Base-by-base conservation (phyloP, 257 asterid genomes). In the Cynanchum wilfordii region DNA sequence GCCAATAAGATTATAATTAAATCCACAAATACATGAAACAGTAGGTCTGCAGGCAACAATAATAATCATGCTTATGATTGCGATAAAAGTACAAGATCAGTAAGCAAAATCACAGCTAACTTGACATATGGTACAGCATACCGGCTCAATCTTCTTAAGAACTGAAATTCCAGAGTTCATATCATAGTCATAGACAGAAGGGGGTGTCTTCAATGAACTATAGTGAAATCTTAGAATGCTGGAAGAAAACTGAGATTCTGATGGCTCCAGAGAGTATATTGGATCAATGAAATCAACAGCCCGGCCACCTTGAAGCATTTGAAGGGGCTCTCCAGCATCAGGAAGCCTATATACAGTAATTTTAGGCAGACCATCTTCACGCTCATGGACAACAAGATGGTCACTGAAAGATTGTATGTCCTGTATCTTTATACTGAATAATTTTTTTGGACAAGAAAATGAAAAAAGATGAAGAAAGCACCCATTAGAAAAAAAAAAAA, bases 111-210 rank as follows among this genome's bases (percentile, higher is more conserved):
- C 10, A 54, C 70, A 5, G 12, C 17, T 50, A 27, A 76, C 44
- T 42, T 25, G 52, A 66, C 15, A 54, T 27, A 69, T 64, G 38
- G 6, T 24, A 49, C 52, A 76, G 81, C 96, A 79, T 72, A 94
- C 99, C 82, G 68, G 79, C 72, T 89, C 96, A 76, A 77, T 87
- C 91, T 94, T 91, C 86, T 94, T 94, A 79, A 86, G 85, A 82
- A 87, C 97, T 42, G 96, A 94, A 83, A 86, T 75, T 75, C 90
- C 95, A 7, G 90, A 80, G 76, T 88, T 77, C 99, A 94, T 89
- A 73, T 91, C 99, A 84, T 89, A 94, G 72, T 91, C 96, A 74
- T 91, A 89, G 59, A 94, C 95, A 47, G 99, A 94, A 74, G 82
- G 83, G 25, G 99, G 97, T 20, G 96, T 91, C 84, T 81, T 91